A percentile compares a stretch with the other conserved stretches of the same genome.
phyloP scores from a whole-genome alignment of 176 grass and related monocot species.

The Chloris gayana region DNA sequence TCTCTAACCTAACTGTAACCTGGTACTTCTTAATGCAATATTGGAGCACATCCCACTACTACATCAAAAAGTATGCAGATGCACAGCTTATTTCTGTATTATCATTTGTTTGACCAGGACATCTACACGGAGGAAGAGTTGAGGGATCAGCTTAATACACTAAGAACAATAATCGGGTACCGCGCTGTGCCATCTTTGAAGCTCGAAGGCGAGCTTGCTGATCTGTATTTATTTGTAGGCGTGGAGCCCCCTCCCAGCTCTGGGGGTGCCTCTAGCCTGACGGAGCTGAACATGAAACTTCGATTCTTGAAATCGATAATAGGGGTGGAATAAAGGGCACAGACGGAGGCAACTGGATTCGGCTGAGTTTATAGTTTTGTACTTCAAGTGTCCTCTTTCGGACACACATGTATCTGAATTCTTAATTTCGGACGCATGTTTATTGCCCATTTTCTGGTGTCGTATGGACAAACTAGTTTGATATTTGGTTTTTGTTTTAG shows the following conservation, averaged over 20 bases:
- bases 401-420: too few species aligned
- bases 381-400: background rate
- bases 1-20: too few species aligned
- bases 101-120: slow-evolving; percentile 22
- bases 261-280: background rate
- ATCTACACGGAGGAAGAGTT: slow-evolving; percentile 42
- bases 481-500: too few species aligned
- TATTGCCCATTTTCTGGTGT: too few species aligned
- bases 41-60: background rate
- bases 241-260: slow-evolving; percentile 34
- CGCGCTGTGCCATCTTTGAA: background rate
- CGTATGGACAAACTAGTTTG: too few species aligned
- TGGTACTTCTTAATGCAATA: background rate
- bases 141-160: slow-evolving; percentile 35
- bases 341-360: background rate
- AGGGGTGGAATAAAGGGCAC: slow-evolving; percentile 32
- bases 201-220: slow-evolving; percentile 27
- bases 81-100: background rate
- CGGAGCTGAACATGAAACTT: slow-evolving; percentile 28
- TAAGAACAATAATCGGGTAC: slow-evolving; percentile 51
- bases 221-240: slow-evolving; percentile 37
- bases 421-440: too few species aligned
- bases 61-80: background rate
- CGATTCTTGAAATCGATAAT: slow-evolving; percentile 50
- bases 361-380: background rate